Evolutionary conservation across 768 basidiomycete species (phyloP), one percentile per base, ranked within the genome.

Genomic region (Suillus spraguei): DNA sequence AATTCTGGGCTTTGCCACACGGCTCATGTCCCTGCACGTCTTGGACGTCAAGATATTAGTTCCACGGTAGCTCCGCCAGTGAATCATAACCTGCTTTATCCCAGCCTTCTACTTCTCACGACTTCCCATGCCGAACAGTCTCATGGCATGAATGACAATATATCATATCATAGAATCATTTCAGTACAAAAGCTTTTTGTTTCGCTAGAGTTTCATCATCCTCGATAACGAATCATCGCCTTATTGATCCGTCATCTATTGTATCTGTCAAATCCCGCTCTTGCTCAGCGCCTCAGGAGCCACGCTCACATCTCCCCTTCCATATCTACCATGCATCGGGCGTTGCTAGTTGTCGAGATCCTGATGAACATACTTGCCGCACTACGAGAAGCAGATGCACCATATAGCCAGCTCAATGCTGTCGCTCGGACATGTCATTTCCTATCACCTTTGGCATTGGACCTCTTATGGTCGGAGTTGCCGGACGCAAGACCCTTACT

Each of bases 11-110:
- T 58, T 58, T 41, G 56, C 56, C 55, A 36, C 56, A 58, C 56
- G 39, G 20, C 17, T 41, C 24, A 58, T 58, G 56, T 58, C 38
- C 39, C 56, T 32, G 56, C 56, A 28, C 28, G 24, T 22, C 56
- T 41, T 41, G 39, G 17, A 58, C 39, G 24, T 22, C 56, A 58
- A 58, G 24, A 17, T 24, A 11, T 41, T 58, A 58, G 39, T 58
- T 41, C 56, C 56, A 58, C 56, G 24, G 56, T 58, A 58, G 38
- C 56, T 58, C 56, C 56, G 56, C 56, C 56, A 58, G 10, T 58
- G 24, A 42, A 41, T 28, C 28, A 41, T 17, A 28, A 28, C 2
- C 28, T 28, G 28, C 28, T 2, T 28, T 24, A 28, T 17, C 24
- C 38, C 38, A 39, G 13, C 38, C 56, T 58, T 58, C 56, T 58